Conservation (phyloP, 257 asterid species). For the Fraxinus excelsior region DNA sequence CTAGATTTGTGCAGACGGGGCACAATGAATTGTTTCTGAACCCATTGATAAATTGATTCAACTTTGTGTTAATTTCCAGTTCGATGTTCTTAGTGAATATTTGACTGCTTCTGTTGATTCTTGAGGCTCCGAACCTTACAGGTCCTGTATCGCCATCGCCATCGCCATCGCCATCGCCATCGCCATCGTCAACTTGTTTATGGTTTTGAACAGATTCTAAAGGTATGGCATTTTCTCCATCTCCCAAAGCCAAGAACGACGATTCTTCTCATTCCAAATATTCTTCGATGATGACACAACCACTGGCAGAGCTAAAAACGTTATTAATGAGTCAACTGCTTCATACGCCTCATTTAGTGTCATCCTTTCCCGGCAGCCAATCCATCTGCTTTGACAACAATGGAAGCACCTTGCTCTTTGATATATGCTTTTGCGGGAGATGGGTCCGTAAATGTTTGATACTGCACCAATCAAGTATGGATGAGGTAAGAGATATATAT, state of each 20-base stretch:
- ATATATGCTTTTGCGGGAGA: conserved; percentile 71
- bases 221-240: too few relatives aligned
- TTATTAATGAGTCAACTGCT: conserved; percentile 81
- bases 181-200: too few relatives aligned
- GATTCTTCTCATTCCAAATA: conserved; percentile 93
- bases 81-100: too few relatives aligned
- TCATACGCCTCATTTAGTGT: conserved; percentile 72
- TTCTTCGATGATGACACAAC: conserved; percentile 75
- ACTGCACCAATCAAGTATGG: conserved; percentile 48
- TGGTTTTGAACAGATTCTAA: too few relatives aligned
- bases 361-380: conserved; percentile 95
- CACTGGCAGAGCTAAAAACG: conserved; percentile 78
- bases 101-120: too few relatives aligned
- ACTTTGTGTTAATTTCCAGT: too few relatives aligned
- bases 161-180: too few relatives aligned
- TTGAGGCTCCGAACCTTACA: too few relatives aligned
- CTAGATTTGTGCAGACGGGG: too few relatives aligned
- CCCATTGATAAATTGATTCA: too few relatives aligned
- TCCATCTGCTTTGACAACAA: conserved; percentile 94
- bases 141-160: too few relatives aligned
- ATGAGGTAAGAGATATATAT: not conserved
- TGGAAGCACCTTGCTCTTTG: conserved; percentile 77
- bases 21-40: too few relatives aligned
- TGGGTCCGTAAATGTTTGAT: conserved; percentile 69
- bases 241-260: conserved; percentile 64